These are phyloP conservation scores for Gnomoniopsis sp. DNA, from an alignment of 2,329 filamentous ascomycete genomes.

Conservation along the genomic window DNA sequence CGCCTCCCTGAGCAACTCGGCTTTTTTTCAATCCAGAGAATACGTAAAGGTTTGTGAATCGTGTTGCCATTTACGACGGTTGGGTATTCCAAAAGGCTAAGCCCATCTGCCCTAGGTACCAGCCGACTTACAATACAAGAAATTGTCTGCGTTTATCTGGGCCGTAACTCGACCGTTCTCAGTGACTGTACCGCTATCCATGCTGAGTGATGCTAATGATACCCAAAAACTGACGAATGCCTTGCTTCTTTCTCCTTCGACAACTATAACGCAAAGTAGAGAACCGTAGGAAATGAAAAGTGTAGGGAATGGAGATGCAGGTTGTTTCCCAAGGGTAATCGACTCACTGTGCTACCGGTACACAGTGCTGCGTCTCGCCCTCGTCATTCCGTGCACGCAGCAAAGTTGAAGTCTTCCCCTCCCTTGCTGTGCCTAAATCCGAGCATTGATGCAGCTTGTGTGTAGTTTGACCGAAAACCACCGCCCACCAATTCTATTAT, in stretches of 20 bases:
- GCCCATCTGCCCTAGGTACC: not conserved
- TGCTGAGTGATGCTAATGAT: slow-evolving; percentile 16
- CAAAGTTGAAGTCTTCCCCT: not conserved
- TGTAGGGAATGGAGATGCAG: slow-evolving; percentile 10
- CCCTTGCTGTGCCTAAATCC: not conserved
- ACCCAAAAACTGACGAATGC: not conserved
- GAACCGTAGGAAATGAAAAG: not conserved
- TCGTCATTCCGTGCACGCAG: slow-evolving; percentile 5
- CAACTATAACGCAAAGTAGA: slow-evolving; percentile 6
- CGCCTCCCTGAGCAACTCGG: too few relatives aligned
- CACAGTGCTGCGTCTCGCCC: not conserved
- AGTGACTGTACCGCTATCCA: slow-evolving; percentile 5
- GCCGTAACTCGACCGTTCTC: not conserved
- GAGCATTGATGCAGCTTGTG: slow-evolving; percentile 12
- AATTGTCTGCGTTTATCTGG: not conserved
- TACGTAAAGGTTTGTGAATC: too few relatives aligned
- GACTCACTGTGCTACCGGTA: slow-evolving; percentile 9
- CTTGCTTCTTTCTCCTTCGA: not conserved
- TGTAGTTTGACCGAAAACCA: slow-evolving; percentile 7
- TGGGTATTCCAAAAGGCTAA: slow-evolving; percentile 4
- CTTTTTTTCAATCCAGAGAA: not conserved
- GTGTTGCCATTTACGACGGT: slow-evolving; percentile 3
- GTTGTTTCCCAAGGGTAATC: slow-evolving; percentile 5
- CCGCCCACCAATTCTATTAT: slow-evolving; percentile 13
- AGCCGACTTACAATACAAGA: not conserved